A percentile compares a stretch with the other conserved stretches of the same genome.
Conservation (phyloP, 257 asterid species). For the Perilla frutescens region DNA sequence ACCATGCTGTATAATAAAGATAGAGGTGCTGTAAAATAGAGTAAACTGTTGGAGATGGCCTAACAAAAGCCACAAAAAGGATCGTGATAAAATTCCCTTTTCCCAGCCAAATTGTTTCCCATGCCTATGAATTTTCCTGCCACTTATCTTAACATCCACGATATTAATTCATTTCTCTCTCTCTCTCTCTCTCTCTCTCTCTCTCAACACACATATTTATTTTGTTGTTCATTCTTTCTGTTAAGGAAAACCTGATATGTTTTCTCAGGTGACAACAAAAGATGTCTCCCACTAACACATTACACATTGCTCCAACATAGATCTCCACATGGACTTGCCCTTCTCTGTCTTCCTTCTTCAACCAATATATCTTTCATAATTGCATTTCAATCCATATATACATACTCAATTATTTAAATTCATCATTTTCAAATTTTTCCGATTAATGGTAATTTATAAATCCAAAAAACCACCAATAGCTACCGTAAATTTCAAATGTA, state of each 20-base stretch:
- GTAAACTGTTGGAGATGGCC: no score
- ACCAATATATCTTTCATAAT: no score
- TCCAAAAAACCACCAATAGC: no score
- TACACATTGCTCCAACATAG: constrained; percentile 9
- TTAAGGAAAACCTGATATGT: constrained; percentile 27
- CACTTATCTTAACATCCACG: neutral
- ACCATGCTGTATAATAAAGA: no score
- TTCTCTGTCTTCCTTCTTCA: neutral
- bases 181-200: neutral
- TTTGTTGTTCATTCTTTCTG: constrained; percentile 28
- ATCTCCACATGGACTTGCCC: constrained; percentile 33
- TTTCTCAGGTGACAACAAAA: constrained; percentile 29
- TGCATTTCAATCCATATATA: no score
- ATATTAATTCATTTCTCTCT: neutral
- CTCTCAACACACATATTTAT: no score
- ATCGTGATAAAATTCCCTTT: neutral
- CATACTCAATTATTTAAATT: no score
- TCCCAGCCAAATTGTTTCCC: constrained; percentile 26
- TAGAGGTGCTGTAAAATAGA: no score
- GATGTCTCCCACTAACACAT: constrained; percentile 51
- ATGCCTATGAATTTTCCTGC: neutral
- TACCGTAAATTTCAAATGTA: no score
- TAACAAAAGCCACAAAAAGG: constrained; percentile 11
- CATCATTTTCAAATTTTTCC: no score
- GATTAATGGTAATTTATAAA: no score